Base-by-base conservation (phyloP, 306 rosid species). In the Trifolium dubium region DNA sequence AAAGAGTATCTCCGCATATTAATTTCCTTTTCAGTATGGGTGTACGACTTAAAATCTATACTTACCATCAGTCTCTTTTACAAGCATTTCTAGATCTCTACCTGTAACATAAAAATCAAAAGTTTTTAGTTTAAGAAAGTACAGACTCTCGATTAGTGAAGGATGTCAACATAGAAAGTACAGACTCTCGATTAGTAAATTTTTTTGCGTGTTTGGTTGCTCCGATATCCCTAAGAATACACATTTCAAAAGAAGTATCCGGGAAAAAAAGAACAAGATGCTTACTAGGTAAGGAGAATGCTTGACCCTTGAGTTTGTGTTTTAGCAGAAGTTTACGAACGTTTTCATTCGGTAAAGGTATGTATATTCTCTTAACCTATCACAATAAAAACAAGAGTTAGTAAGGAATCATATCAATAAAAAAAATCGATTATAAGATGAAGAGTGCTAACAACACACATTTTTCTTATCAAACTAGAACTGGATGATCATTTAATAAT, bases 231-330 rank as follows among this genome's bases (percentile, higher is more conserved):
- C 12, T 47, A 50, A 12, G 50, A 19, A 64, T 8, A 61, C 30
- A 5, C 32, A 10, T 10, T 46, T 3, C 9, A 67, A 71, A 68
- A 79, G n/a, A 39, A 76, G 68, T 12, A 74, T 40, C 64, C 32
- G 8, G 64, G 35, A 54, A 72, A 51, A 43, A 37, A 75, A 67
- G 70, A 79, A 71, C 64, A 37, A 18, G 34, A 17, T 71, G 80
- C 97, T 89, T 85, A 94, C 98, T 79, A 49, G 98, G 95, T 86
- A 94, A 82, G 71, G 97, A 89, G 83, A 78, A 94, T 10, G 97
- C 88, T 84, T 94, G 97, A 81, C 96, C 98, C 91, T 89, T 94
- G 80, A 94, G 98, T 77, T 83, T 89, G 90, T 87, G 86, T 73
- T 80, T 87, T 35, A 94, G 80, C 73, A 94, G 85, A 79, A 86